Conservation (phyloP, 2,329 filamentous ascomycete genomes). For the Sporothrix brasiliensis region DNA sequence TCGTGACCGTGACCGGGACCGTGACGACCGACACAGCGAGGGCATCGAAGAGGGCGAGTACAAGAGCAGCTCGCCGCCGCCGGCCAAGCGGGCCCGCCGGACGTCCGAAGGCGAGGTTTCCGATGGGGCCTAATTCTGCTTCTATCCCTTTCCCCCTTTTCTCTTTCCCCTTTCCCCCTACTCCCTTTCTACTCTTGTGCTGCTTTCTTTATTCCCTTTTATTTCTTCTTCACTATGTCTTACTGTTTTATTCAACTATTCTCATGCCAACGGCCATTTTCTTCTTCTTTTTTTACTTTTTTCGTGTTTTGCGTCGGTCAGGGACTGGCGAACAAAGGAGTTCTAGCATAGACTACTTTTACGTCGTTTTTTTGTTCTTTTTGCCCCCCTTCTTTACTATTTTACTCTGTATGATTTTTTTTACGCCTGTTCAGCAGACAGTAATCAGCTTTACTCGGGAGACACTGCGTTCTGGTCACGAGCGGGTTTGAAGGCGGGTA, state of each 20-base stretch:
- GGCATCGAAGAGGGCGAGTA: constrained; percentile 40
- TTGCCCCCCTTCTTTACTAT: no score
- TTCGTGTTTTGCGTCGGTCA: background rate
- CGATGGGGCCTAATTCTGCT: background rate
- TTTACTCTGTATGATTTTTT: background rate
- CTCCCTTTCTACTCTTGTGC: background rate
- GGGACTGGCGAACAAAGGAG: constrained; percentile 5
- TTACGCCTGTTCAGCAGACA: background rate
- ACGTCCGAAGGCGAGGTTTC: constrained; percentile 9
- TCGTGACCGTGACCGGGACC: constrained; percentile 32
- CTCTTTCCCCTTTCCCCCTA: background rate
- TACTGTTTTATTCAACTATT: background rate
- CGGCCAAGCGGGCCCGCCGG: constrained; percentile 33
- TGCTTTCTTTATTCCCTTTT: background rate
- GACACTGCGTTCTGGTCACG: background rate
- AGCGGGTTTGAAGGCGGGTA: background rate
- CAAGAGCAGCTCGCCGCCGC: constrained; percentile 13
- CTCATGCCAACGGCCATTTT: background rate
- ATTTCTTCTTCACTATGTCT: background rate
- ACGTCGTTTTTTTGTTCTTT: background rate
- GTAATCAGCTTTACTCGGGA: background rate
- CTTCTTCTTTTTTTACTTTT: no score
- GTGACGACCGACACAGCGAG: constrained; percentile 37
- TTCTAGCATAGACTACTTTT: constrained; percentile 1
- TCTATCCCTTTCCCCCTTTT: no score